Conservation (phyloP, 441 rosid genomes). For the Hypseocharis bilobata region DNA sequence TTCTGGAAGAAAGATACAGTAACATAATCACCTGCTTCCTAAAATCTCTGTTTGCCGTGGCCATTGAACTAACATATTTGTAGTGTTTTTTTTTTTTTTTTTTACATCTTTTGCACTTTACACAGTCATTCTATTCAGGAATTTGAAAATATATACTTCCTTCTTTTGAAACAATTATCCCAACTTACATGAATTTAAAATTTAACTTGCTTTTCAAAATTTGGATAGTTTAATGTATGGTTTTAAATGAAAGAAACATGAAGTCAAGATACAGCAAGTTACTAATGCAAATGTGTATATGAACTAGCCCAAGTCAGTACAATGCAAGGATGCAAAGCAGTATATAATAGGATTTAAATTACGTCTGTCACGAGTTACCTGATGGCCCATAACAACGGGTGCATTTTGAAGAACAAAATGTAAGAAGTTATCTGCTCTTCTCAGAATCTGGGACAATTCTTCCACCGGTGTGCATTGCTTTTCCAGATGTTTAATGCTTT, state of each 20-base stretch:
- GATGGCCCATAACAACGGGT: constrained; percentile 90
- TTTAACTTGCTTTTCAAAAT: too few relatives aligned
- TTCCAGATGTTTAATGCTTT: constrained; percentile 61
- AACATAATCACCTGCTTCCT: too few relatives aligned
- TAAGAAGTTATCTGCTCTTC: constrained; percentile 85
- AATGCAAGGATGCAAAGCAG: background rate
- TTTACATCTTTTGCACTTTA: too few relatives aligned
- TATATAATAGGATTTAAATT: background rate
- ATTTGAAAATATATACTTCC: too few relatives aligned
- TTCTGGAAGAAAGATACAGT: too few relatives aligned
- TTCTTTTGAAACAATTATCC: too few relatives aligned
- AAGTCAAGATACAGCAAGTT: background rate
- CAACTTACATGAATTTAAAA: too few relatives aligned
- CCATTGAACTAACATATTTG: too few relatives aligned
- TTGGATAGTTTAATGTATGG: too few relatives aligned
- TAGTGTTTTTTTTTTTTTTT: too few relatives aligned
- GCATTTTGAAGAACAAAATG: constrained; percentile 92
- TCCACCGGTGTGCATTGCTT: constrained; percentile 69
- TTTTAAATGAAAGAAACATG: background rate
- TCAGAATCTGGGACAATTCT: constrained; percentile 72
- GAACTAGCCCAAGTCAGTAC: background rate
- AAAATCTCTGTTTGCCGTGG: too few relatives aligned
- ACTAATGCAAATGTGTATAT: background rate
- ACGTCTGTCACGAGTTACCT: constrained; percentile 33
- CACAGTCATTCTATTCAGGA: too few relatives aligned